phyloP scores from a whole-genome alignment of 139 green algal species.

The Closterium sp. region DNA sequence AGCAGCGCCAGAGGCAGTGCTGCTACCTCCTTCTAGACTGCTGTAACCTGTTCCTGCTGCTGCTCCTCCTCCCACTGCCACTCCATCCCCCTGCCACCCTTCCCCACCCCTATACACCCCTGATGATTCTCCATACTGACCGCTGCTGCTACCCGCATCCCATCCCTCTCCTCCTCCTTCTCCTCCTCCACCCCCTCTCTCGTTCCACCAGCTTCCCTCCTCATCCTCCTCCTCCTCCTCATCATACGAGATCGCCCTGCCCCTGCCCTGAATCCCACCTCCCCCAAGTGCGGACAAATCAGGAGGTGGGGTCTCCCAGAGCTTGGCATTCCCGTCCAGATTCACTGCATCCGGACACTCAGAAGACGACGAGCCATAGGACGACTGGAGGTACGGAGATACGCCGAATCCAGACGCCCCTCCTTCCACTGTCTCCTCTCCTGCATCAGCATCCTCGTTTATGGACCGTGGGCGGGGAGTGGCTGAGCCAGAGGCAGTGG shows the following conservation, averaged over 20 bases:
- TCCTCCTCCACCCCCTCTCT: constrained; percentile 20
- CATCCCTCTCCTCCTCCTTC: constrained; percentile 13
- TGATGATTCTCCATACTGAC: constrained; percentile 3
- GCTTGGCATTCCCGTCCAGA: not conserved
- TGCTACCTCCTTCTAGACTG: not conserved
- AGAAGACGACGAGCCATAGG: not conserved
- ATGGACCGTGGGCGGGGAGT: not conserved
- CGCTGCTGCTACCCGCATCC: not conserved
- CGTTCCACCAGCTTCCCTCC: constrained; percentile 2
- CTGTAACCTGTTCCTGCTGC: not conserved
- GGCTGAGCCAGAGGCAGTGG: not conserved
- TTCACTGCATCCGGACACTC: not conserved
- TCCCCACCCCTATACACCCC: not conserved
- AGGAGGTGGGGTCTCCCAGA: not conserved
- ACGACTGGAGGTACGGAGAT: not conserved
- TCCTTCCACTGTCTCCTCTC: not conserved
- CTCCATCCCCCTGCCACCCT: not conserved
- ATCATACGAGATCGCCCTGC: not conserved
- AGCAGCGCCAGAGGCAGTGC: not conserved
- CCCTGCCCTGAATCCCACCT: not conserved
- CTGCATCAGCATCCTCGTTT: not conserved
- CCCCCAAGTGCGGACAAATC: not conserved
- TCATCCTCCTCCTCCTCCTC: constrained; percentile 22
- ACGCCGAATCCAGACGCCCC: not conserved
- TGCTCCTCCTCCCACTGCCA: not conserved